phyloP scores from a whole-genome alignment of 208 protist genomes.

The Leishmania martiniquensis region DNA sequence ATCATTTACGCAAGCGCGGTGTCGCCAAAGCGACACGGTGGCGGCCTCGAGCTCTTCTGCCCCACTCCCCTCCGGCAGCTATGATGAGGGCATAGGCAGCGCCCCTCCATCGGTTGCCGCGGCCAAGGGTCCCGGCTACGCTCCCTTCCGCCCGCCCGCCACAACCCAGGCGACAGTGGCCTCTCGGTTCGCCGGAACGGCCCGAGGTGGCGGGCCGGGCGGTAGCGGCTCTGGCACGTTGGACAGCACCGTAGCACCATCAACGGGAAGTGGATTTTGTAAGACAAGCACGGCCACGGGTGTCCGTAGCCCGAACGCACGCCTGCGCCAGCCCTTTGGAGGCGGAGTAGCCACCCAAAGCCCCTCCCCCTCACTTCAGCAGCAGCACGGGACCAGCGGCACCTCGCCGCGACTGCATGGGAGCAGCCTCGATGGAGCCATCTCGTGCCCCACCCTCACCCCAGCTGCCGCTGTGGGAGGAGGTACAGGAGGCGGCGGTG shows the following conservation, averaged over 20 bases:
- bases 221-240: neutral
- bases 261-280: neutral
- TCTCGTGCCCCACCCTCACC: neutral
- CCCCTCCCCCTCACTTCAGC: neutral
- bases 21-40: neutral
- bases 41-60: neutral
- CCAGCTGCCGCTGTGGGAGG: neutral
- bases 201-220: neutral
- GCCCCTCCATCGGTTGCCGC: neutral
- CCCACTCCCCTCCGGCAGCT: neutral
- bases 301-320: constrained; percentile 23
- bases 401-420: neutral
- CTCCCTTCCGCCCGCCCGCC: constrained; percentile 14
- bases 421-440: neutral
- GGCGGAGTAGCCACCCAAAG: neutral
- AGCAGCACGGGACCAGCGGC: neutral
- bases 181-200: neutral
- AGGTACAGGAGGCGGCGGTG: constrained; percentile 4
- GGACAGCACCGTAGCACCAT: neutral
- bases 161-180: constrained; percentile 2
- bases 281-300: neutral
- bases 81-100: neutral
- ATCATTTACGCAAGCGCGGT: neutral
- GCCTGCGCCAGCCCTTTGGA: constrained; percentile 10
- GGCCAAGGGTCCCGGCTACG: neutral